Evolutionary conservation across 495 filamentous ascomycete species (phyloP).

Genomic region (Podospora conica): DNA sequence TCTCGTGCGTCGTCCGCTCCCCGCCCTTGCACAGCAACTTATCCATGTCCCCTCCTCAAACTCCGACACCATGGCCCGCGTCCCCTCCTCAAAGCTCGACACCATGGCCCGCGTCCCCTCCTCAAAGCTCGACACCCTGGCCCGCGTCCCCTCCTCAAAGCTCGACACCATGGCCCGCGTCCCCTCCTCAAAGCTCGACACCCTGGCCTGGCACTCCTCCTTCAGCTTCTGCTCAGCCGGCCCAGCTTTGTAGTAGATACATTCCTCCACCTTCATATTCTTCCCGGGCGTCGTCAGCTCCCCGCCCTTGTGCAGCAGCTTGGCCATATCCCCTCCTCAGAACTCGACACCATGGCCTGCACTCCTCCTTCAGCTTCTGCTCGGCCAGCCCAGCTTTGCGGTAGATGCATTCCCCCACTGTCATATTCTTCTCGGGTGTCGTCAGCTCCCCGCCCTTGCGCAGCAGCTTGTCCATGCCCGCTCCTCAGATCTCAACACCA

Average conservation of each 20-base stretch:
- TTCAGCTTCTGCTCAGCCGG: constrained; percentile 72
- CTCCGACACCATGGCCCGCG: no score
- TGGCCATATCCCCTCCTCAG: no score
- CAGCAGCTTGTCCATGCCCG: no score
- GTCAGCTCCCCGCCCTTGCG: constrained; percentile 53
- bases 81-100: no score
- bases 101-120: no score
- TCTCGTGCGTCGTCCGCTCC: no score
- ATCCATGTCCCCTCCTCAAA: no score
- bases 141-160: no score
- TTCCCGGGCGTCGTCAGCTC: constrained; percentile 73
- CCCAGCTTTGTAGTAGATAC: constrained; percentile 76
- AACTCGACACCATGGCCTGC: constrained; percentile 72
- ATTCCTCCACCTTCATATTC: constrained; percentile 87
- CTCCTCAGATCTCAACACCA: constrained; percentile 75
- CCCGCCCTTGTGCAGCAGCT: constrained; percentile 41
- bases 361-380: constrained; percentile 68
- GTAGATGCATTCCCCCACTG: constrained; percentile 85
- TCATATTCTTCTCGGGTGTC: constrained; percentile 79
- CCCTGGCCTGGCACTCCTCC: constrained; percentile 71
- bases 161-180: no score
- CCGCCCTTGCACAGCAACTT: no score
- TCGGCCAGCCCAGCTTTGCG: constrained; percentile 75
- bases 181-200: constrained; percentile 74
- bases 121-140: no score